Conservation (phyloP, 2,329 filamentous ascomycete genomes). For the Clonostachys byssicola region DNA sequence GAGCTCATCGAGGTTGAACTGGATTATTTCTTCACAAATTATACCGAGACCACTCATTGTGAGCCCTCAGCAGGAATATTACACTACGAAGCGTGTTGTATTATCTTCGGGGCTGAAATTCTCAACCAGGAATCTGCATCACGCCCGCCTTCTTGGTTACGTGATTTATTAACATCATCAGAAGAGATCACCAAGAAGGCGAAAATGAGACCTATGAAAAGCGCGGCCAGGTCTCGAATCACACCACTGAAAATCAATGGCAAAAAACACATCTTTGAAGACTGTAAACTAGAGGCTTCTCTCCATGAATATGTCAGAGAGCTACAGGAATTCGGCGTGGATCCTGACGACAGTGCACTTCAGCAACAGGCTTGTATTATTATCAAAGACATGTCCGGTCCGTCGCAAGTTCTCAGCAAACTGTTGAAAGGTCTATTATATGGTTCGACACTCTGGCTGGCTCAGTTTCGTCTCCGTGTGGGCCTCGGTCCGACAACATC, state of each 20-base stretch:
- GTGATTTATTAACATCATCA: conserved; percentile 12
- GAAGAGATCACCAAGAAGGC: conserved; percentile 8
- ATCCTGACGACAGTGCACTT: conserved; percentile 8
- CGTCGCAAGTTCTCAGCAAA: conserved; percentile 14
- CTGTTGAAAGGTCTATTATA: conserved; percentile 13
- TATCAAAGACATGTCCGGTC: conserved; percentile 9
- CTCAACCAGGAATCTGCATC: too few species aligned
- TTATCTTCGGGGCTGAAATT: conserved; percentile 17
- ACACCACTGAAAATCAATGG: conserved; percentile 16
- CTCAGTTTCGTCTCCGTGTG: conserved; percentile 4
- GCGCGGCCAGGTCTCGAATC: conserved; percentile 9
- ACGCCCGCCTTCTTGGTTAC: conserved; percentile 10
- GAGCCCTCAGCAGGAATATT: conserved; percentile 6
- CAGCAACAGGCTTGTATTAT: conserved; percentile 13
- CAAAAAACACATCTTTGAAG: conserved; percentile 16
- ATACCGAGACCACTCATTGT: too few species aligned
- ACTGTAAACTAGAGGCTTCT: conserved; percentile 14
- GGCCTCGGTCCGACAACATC: too few species aligned
- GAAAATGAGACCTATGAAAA: conserved; percentile 13
- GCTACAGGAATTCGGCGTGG: neutral
- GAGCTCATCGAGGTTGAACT: conserved; percentile 29
- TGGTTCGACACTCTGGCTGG: conserved; percentile 10
- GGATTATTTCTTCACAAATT: conserved; percentile 13
- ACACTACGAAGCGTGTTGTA: conserved; percentile 15
- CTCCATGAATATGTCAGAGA: conserved; percentile 7